phyloP scores from a whole-genome alignment of 2,329 filamentous ascomycete species.

The Xylaria sp. region DNA sequence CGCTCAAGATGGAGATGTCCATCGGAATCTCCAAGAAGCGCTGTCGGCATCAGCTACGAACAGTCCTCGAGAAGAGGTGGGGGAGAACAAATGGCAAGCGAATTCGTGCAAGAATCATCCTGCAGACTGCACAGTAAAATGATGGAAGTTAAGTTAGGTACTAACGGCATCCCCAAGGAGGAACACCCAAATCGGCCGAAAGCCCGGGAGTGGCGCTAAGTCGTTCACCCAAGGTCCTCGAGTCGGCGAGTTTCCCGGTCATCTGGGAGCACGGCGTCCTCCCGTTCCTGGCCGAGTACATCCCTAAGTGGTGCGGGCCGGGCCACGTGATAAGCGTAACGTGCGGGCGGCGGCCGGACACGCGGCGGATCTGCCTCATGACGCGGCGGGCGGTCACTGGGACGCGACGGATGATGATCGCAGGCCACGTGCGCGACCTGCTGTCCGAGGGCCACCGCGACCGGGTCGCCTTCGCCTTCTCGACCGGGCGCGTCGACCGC shows the following conservation, averaged over 20 bases:
- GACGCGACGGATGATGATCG: slow-evolving; percentile 44
- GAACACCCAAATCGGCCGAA: slow-evolving; percentile 35
- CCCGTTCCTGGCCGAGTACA: slow-evolving; percentile 46
- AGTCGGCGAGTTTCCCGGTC: slow-evolving; percentile 43
- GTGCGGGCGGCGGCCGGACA: slow-evolving; percentile 40
- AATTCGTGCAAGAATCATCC: too few species aligned
- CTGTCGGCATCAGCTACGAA: slow-evolving; percentile 41
- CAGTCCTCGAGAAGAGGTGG: slow-evolving; percentile 40
- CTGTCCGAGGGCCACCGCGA: slow-evolving; percentile 40
- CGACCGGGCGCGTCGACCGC: slow-evolving; percentile 42
- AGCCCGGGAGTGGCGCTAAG: slow-evolving; percentile 37
- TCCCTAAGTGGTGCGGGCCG: slow-evolving; percentile 46
- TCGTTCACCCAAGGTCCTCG: slow-evolving; percentile 36
- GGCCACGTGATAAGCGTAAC: slow-evolving; percentile 45
- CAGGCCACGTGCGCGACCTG: slow-evolving; percentile 45
- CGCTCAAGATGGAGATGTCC: slow-evolving; percentile 34
- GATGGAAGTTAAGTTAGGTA: too few species aligned
- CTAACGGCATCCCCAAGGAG: too few species aligned
- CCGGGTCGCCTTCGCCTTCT: slow-evolving; percentile 42
- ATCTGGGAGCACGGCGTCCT: slow-evolving; percentile 49
- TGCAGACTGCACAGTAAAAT: too few species aligned
- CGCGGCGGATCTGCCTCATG: slow-evolving; percentile 46
- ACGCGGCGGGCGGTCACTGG: slow-evolving; percentile 39
- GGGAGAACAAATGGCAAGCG: slow-evolving; percentile 35
- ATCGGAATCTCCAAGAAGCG: slow-evolving; percentile 40